A percentile compares a stretch with the other conserved stretches of the same genome.
Evolutionary conservation across 352 stramenopile genomes (phyloP).

Genomic region (Phytophthora megakarya): DNA sequence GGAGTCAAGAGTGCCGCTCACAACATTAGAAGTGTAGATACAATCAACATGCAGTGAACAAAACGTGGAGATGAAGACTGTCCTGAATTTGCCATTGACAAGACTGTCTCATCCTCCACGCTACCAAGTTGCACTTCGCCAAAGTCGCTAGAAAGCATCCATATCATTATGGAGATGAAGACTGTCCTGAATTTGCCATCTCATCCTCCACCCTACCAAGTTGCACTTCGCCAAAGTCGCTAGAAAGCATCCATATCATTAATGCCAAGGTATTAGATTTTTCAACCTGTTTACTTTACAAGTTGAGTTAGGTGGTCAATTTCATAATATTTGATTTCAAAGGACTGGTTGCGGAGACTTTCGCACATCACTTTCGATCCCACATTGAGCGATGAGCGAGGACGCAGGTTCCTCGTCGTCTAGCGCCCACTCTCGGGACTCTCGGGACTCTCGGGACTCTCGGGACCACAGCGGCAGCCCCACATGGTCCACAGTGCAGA

Average conservation of each 20-base stretch:
- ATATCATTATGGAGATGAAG: too few relatives aligned
- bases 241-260: slow-evolving; percentile 6
- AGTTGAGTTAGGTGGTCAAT: not conserved
- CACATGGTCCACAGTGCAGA: slow-evolving; percentile 14
- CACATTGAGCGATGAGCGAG: slow-evolving; percentile 20
- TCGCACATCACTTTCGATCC: slow-evolving; percentile 8
- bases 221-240: slow-evolving; percentile 17
- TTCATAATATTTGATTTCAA: slow-evolving; percentile 1
- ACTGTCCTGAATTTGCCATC: too few relatives aligned
- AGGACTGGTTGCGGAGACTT: not conserved
- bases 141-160: slow-evolving; percentile 7
- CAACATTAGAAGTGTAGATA: not conserved
- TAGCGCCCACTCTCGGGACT: slow-evolving; percentile 14
- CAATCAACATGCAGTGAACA: slow-evolving; percentile 4
- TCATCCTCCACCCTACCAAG: too few relatives aligned
- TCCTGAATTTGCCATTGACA: too few relatives aligned
- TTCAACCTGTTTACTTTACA: not conserved
- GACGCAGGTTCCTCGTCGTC: slow-evolving; percentile 31
- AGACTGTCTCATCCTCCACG: too few relatives aligned
- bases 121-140: slow-evolving; percentile 24
- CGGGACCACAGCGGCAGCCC: slow-evolving; percentile 10
- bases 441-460: too few relatives aligned
- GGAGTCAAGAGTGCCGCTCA: not conserved
- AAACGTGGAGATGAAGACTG: too few relatives aligned
- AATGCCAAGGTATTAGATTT: not conserved